Evolutionary conservation across 306 rosid species (phyloP), one percentile per base, ranked within the genome.

Genomic region (Pachyrhizus erosus): DNA sequence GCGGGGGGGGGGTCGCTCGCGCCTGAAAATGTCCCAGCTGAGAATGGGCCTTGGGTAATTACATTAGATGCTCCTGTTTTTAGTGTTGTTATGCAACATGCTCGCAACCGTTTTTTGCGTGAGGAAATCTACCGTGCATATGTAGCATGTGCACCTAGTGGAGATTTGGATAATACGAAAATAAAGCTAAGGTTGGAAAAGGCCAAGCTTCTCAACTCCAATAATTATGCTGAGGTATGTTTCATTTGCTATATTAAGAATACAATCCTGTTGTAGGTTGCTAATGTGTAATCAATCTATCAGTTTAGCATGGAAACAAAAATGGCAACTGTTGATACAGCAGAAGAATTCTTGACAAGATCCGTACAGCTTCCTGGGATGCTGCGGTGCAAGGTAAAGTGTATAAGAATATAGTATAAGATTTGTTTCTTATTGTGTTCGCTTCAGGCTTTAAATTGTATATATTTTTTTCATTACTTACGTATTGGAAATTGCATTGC

Each of bases 251-350:
- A 14, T 70, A 21, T 65, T 66, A 31, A 62, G 72, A 43, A 31
- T 33, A 45, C 61, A 51, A 70, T 84, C 74, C 78, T 45, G 26
- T 79, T 45, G 20, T 58, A 26, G 84, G 62, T 43, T 84, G 49
- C 85, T 81, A 27, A 90, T 39, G 39, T 79, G 46, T 39, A 73
- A 24, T 81, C 85, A 61, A 24, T 82, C 84, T 61, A 27, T 87
- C 94, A 96, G 99, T 93, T 93, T 86, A 96, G 99, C 92, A 93
- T 96, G 98, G 99, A 97, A 81, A 88, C 92, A 73, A 96, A 96
- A 89, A 96, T 93, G 99, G 98, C 99, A 69, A 93, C 97, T 60
- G 93, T 96, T 87, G 94, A 91, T 45, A 96, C 88, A 89, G 99
- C 96, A 13, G 88, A 89, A 87, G 98, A 92, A 76, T 96, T 82